Evolutionary conservation across 305 asterid species (phyloP), one percentile per base, ranked within the genome.

Genomic region (Ajuga reptans): DNA sequence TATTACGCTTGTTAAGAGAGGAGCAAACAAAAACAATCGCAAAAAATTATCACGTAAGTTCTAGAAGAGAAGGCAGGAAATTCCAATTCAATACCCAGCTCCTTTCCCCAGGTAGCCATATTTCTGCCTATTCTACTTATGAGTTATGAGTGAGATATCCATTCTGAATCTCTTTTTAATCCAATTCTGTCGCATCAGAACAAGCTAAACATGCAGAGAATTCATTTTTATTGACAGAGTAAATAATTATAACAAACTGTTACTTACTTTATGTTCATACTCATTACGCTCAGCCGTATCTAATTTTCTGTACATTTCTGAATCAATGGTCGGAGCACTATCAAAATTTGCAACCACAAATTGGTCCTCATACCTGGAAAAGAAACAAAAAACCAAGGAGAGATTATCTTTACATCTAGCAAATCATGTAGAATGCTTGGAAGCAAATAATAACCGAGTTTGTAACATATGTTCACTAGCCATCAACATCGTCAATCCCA

Each of bases 271-370:
- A n/a, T 84, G 74, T 84, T 94, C 98, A 79, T 69, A 85, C 72
- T 89, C 87, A 62, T 80, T 78, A 21, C 99, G 93, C 36, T 78
- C 85, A 77, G 79, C 69, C 39, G 81, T 86, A 37, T 68, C 86
- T 79, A 91, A 68, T 80, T 88, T 94, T 72, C 81, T 71, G 72
- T 84, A 86, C 79, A 68, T 57, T 76, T 89, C 97, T 66, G 95
- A 84, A 76, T 91, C 98, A 66, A 81, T 92, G 9, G 96, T 89
- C n/a, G 98, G 99, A 75, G 95, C 96, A 79, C 86, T 85, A 74
- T 89, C 96, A 54, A 91, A 91, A 64, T 76, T 85, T 42, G 96
- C 93, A 65, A 89, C 82, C 54, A 94, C 92, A 77, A 81, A 87
- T 78, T 79, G 88, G 76, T 86, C 98, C 3, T 89, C 75, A 3